Base-by-base conservation (phyloP, 495 filamentous ascomycete genomes). In the Massariosphaeria phaeospora region DNA sequence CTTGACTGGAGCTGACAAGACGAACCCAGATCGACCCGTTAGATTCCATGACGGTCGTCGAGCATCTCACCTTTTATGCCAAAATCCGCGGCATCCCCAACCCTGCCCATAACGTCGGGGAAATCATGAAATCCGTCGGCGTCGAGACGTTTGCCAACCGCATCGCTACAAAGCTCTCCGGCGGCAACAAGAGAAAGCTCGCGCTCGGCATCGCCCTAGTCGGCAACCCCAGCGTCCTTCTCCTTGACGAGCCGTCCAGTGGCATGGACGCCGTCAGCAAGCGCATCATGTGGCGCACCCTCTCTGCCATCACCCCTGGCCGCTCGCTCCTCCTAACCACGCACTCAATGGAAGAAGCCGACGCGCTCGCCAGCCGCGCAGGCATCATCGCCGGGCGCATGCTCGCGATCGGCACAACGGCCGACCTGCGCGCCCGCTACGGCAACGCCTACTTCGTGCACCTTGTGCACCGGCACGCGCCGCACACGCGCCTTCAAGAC, bases 261-360 rank as follows among this genome's bases (percentile, higher is more conserved):
- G 84, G 85, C 2, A 78, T 89, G 60, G 85, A 89, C 58, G 84
- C 85, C 0, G 83, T 81, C 0, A 78, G 83, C 0, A 89, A 88
- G 65, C 72, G 85, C 25, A 74, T 83, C 54, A 87, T 89, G 85
- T 89, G 85, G 85, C 27, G 31, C 13, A 48, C 46, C 3, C 73
- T 88, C 2, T 72, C 72, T 10, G 65, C 75, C 0, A 76, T 85
- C 23, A 78, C 75, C 0, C 69, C 72, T 0, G 84, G 83, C 3
- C 72, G 84, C 1, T 78, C 75, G 1, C 73, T 88, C n/a, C 69
- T 86, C 2, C 69, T 86, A 7, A 86, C 83, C 2, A 61, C 57
- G 1, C 57, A 61, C 29, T 49, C 33, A 2, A 61, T 61, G 57
- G 57, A 61, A 41, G 57, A 61, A 52, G 57, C 57, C 12, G 52